Base-by-base conservation (phyloP, 1,284 basidiomycete species). In the Mrakiaceae sp. region DNA sequence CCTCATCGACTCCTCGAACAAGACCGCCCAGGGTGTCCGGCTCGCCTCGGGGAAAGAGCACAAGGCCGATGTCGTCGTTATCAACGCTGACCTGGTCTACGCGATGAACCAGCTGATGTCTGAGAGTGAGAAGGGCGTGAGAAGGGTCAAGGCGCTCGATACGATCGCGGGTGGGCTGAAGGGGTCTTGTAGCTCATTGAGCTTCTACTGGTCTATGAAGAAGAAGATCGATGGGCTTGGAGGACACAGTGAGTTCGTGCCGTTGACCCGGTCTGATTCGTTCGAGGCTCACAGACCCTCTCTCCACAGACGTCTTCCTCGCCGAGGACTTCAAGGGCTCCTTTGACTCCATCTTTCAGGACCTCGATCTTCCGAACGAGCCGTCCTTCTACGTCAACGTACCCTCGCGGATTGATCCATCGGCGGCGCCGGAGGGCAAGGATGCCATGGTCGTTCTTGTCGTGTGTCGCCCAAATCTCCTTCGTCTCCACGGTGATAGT, bases 351-450 rank as follows among this genome's bases (percentile, higher is more conserved):
- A 81, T 82, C 70, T 81, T 82, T 72, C 73, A 78, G 58, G 70
- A 76, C 6, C 77, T 79, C 54, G 71, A 73, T 12, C 75, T 81
- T 67, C 80, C 81, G 1, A 69, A 74, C n/a, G 79, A 81, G 64
- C 80, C 80, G 1, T 78, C 76, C 10, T 81, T 81, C 73, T 81
- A 81, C 72, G 78, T 81, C 71, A 80, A 81, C 67, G 79, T 81
- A 0, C 79, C 80, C 3, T 78, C 78, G 4, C 71, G 78, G 54
- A 72, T 78, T 76, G 85, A 71, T 62, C 67, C 72, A 3, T 61
- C 72, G 0, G 75, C 75, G 2, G 71, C 75, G 3, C 75, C 74
- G 5, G 69, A 72, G 62, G 75, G 72, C 7, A 75, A 74, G 68
- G 75, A 75, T 64, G 59, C 71, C 0, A 54, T 77, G 2, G 72